These are phyloP conservation scores for Aspergillus sp. DNA, from an alignment of 2,329 filamentous ascomycete species.

Conservation along the genomic window DNA sequence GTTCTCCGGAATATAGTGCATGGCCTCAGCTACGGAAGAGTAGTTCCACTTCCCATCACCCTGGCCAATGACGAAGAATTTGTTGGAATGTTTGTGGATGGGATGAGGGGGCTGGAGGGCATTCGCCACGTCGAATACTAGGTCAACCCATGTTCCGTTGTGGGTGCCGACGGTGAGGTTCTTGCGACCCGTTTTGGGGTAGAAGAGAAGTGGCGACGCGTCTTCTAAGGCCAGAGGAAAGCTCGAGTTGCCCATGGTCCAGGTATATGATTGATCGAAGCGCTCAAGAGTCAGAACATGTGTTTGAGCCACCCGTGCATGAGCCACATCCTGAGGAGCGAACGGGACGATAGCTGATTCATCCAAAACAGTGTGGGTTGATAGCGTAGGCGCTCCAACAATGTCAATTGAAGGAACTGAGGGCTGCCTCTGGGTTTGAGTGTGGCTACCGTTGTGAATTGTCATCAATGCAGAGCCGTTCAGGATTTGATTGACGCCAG, in stretches of 20 bases:
- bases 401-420: constrained; percentile 51
- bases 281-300: constrained; percentile 38
- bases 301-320: constrained; percentile 45
- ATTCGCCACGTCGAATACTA: constrained; percentile 50
- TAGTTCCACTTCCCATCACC: constrained; percentile 55
- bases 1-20: constrained; percentile 43
- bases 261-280: constrained; percentile 49
- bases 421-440: constrained; percentile 12
- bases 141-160: constrained; percentile 55
- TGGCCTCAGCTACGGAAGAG: constrained; percentile 54
- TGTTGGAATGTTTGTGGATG: constrained; percentile 65
- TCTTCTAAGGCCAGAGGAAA: constrained; percentile 43
- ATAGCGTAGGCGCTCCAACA: constrained; percentile 44
- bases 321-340: constrained; percentile 45
- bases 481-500: constrained; percentile 54
- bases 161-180: constrained; percentile 53
- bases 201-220: constrained; percentile 49
- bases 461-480: constrained; percentile 51
- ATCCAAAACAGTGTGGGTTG: constrained; percentile 46
- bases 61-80: constrained; percentile 57
- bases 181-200: constrained; percentile 36
- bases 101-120: constrained; percentile 57
- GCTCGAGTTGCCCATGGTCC: constrained; percentile 49
- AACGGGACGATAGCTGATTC: constrained; percentile 47
- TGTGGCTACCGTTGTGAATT: constrained; percentile 29